Conservation (phyloP, 2,329 filamentous ascomycete genomes). For the Talaromyces sp. region DNA sequence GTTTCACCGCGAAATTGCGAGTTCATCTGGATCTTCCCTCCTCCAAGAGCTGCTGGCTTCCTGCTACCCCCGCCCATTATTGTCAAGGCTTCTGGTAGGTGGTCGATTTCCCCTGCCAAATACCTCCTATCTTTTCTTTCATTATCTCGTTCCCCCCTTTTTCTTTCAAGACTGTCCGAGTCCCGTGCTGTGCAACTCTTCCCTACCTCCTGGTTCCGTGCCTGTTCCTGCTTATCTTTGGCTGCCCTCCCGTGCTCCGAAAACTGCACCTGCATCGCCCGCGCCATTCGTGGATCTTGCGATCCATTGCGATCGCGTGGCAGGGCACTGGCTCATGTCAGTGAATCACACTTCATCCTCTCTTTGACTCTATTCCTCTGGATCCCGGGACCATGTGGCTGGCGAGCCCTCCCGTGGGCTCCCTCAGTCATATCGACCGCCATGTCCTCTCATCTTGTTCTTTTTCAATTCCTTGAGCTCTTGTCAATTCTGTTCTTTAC, state of each 20-base stretch:
- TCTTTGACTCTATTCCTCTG: conserved; percentile 20
- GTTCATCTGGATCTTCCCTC: conserved; percentile 8
- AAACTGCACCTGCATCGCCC: conserved; percentile 9
- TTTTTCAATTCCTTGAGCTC: conserved; percentile 20
- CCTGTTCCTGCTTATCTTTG: conserved; percentile 20
- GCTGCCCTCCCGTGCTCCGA: conserved; percentile 6
- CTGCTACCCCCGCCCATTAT: conserved; percentile 11
- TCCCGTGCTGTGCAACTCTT: not conserved
- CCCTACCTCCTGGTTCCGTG: conserved; percentile 14
- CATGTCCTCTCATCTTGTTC: conserved; percentile 21
- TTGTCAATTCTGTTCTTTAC: conserved; percentile 27
- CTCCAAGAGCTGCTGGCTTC: conserved; percentile 15
- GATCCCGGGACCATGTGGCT: conserved; percentile 18
- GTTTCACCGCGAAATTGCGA: not conserved
- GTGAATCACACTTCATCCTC: conserved; percentile 18
- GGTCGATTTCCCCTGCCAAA: conserved; percentile 33
- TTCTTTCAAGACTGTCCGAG: conserved; percentile 7
- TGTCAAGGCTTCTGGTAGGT: conserved; percentile 49
- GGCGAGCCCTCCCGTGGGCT: conserved; percentile 10
- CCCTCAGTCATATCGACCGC: conserved; percentile 21
- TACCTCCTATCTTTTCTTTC: conserved; percentile 24
- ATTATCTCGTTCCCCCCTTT: conserved; percentile 23
- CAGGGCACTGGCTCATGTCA: not conserved
- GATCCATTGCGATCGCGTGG: not conserved
- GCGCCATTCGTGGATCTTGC: conserved; percentile 17